These are phyloP conservation scores for Diphasiastrum complanatum DNA, from an alignment of 83 land plant species.

Conservation along the genomic window DNA sequence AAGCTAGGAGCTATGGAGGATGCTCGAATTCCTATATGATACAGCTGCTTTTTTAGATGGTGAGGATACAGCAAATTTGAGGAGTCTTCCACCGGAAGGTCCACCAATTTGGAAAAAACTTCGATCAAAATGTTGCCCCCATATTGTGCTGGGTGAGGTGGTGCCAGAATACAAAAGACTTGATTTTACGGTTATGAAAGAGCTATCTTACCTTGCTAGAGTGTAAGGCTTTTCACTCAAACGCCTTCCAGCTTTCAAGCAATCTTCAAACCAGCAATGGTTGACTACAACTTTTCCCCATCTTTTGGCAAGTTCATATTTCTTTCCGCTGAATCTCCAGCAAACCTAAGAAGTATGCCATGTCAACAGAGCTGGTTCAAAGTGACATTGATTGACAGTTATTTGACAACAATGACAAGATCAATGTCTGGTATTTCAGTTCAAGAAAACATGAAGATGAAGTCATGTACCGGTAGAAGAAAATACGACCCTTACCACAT, in stretches of 20 bases:
- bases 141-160: no score
- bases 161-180: no score
- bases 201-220: slow-evolving; percentile 55
- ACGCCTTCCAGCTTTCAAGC: slow-evolving; percentile 51
- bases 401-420: background rate
- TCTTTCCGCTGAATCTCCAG: slow-evolving; percentile 63
- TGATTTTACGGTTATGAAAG: no score
- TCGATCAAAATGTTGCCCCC: no score
- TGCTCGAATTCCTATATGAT: no score
- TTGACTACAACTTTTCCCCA: slow-evolving; percentile 41
- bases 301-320: slow-evolving; percentile 52
- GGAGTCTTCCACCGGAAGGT: no score
- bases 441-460: background rate
- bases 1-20: no score
- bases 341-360: slow-evolving; percentile 46
- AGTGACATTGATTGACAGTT: background rate
- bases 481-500: slow-evolving; percentile 43
- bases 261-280: slow-evolving; percentile 83
- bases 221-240: slow-evolving; percentile 55
- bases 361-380: background rate
- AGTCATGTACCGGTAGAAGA: background rate
- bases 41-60: no score
- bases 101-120: no score
- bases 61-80: no score
- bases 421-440: background rate